phyloP scores from a whole-genome alignment of 2,329 filamentous ascomycete species.

The Apiospora marii region DNA sequence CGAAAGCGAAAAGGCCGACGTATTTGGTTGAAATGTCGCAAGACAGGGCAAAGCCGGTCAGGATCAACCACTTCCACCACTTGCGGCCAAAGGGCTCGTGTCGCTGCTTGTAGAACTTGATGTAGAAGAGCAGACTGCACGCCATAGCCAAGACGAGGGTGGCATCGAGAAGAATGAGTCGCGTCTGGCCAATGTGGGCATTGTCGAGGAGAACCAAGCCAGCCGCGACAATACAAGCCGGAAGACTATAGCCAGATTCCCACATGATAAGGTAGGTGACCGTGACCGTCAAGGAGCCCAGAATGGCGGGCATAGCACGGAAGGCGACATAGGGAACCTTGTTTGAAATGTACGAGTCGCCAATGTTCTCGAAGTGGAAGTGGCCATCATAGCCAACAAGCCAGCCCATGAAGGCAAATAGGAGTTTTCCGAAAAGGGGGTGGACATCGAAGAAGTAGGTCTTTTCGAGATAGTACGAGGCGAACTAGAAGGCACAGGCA shows the following conservation, averaged over 20 bases:
- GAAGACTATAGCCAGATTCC: slow-evolving; percentile 97
- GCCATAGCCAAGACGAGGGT: slow-evolving; percentile 97
- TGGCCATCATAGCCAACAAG: slow-evolving; percentile 95
- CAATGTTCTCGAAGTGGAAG: slow-evolving; percentile 99
- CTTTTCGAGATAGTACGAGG: slow-evolving; percentile 86
- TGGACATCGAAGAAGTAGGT: slow-evolving; percentile 99
- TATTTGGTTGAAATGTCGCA: slow-evolving; percentile 99
- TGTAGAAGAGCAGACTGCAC: slow-evolving; percentile 89
- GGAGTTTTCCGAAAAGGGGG: slow-evolving; percentile 95
- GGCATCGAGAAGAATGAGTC: slow-evolving; percentile 92
- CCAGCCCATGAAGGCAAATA: slow-evolving; percentile 97
- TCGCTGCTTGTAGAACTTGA: slow-evolving; percentile 96
- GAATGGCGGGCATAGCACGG: slow-evolving; percentile 88
- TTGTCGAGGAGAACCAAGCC: slow-evolving; percentile 94
- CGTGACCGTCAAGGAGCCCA: slow-evolving; percentile 93
- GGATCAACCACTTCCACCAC: slow-evolving; percentile 99
- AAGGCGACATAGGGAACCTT: slow-evolving; percentile 98
- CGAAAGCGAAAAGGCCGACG: slow-evolving; percentile 94
- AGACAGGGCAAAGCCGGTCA: slow-evolving; percentile 93
- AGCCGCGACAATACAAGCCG: slow-evolving; percentile 87
- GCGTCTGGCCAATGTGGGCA: slow-evolving; percentile 95
- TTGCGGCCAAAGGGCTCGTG: slow-evolving; percentile 90
- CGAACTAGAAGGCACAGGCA: slow-evolving; percentile 60
- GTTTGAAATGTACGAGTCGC: slow-evolving; percentile 96
- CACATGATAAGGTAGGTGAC: slow-evolving; percentile 98